Base-by-base conservation (phyloP, 176 grass and related monocot species). In the Phyllostachys edulis region DNA sequence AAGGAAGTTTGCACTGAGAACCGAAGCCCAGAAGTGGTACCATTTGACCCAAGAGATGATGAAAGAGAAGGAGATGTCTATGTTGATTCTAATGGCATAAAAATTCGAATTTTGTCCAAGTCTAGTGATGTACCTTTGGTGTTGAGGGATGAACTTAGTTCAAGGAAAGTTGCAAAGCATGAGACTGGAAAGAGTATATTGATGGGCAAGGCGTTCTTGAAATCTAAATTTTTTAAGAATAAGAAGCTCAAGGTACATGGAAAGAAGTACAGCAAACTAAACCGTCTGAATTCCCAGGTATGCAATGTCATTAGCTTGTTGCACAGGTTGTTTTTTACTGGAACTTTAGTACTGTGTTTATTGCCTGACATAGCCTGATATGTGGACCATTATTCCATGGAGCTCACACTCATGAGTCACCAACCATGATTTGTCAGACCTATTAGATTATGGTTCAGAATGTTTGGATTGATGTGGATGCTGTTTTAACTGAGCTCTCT, bases 21-120 rank as follows among this genome's bases (percentile, higher is more conserved):
- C 6, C 84, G 38, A 79, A 95, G 63, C 36, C 73, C 38, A 44
- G 67, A 90, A 78, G 34, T 83, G 34, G 52, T 81, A 73, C 81
- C 77, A 40, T 69, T 73, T 49, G 82, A 87, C 49, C 41, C 82
- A 56, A 92, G 72, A 86, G 76, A 80, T 83, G 81, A 69, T 51
- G 82, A 88, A 54, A 82, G 79, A 77, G 92, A 94, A 86, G 89
- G 69, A 61, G 77, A 87, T 49, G 96, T 96, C 72, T 92, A 98
- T 88, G 93, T 92, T 79, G 96, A 97, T 94, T 94, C 95, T 26
- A 94, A 92, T 34, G 95, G 95, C 40, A 93, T 94, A 89, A 97
- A 98, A 82, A 86, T 98, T 49, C 84, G 91, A 36, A 90, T 94
- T 81, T 60, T 98, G 29, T 98, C 96, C 46, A 93, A 98, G 61